Percentiles rank a stretch among this genome's conserved stretches.
Evolutionary conservation across 169 alveolate species (phyloP).

Genomic region (Babesia divergens): DNA sequence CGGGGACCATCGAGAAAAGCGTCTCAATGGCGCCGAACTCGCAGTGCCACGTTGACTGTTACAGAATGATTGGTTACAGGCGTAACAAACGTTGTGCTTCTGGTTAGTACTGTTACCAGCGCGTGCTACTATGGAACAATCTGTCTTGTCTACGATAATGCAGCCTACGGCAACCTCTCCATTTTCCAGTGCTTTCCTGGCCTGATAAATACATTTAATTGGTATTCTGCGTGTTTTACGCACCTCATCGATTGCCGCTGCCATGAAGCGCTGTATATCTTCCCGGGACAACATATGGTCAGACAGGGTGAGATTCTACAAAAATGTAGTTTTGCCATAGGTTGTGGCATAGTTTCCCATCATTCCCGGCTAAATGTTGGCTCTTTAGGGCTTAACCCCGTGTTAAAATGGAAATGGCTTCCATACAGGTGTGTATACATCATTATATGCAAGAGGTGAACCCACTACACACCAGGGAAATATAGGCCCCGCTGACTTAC

Average conservation of each 20-base stretch:
- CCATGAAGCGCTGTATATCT: conserved; percentile 43
- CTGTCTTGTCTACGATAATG: conserved; percentile 46
- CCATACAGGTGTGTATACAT: too few relatives aligned
- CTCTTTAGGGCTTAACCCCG: too few relatives aligned
- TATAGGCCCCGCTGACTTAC: too few relatives aligned
- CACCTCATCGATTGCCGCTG: conserved; percentile 48
- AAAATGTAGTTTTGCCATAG: neutral
- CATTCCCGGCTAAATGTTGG: too few relatives aligned
- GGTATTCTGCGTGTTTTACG: neutral
- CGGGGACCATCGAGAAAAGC: conserved; percentile 33
- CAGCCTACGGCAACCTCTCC: conserved; percentile 72
- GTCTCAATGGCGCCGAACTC: conserved; percentile 62
- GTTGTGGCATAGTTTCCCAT: too few relatives aligned
- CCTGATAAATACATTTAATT: conserved; percentile 10
- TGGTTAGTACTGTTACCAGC: conserved; percentile 49
- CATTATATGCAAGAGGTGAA: too few relatives aligned
- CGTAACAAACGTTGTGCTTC: conserved; percentile 26
- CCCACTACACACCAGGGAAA: too few relatives aligned
- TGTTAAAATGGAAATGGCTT: too few relatives aligned
- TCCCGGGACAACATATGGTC: conserved; percentile 20
- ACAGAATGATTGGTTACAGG: neutral
- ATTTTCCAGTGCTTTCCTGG: conserved; percentile 41
- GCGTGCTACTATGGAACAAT: neutral
- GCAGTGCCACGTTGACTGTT: conserved; percentile 66
- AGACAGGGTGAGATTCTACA: neutral